Evolutionary conservation across 108 stramenopile species (phyloP), one percentile per base, ranked within the genome.

Genomic region (Pseudonitzschia multiseries): DNA sequence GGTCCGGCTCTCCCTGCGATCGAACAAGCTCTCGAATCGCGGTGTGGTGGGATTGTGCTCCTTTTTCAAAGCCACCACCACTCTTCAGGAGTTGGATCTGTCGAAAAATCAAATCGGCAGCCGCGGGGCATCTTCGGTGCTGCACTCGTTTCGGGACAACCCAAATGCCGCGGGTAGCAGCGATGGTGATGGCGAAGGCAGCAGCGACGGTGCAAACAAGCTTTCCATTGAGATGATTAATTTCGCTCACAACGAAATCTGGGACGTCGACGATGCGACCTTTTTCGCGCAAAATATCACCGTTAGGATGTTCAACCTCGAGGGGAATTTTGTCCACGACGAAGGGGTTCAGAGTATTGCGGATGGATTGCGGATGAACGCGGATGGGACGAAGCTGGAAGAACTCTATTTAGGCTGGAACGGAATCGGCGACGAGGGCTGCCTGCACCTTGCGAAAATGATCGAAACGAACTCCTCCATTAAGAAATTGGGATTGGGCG

Each of bases 181-280:
- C 54, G 10, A 24, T 9, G 46, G 42, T 10, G 10, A 10, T 10
- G 10, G 42, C 42, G 42, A 10, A 6, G 10, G 42, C 42, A 10
- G 42, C 42, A 42, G 42, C 42, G 42, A 42, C 42, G 42, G 10
- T 6, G 42, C 42, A 6, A 6, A 48, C 8, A 26, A 56, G 26
- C 54, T 56, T 24, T 12, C 54, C 36, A 65, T 79, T 18, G 42
- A 67, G 15, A 73, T 79, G 73, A 52, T 79, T 8, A 79, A 79
- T 61, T 74, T 79, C 54, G 79, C 79, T 1, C 79, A 79, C 68
- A 79, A 79, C 57, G 79, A 79, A 57, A 79, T 79, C 64, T 79
- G 79, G 79, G 79, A 79, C 56, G 68, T 72, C 27, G 76, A 76
- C 65, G 76, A 81, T 51, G 79, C 69, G 1, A 41, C 46, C 22